Conservation (phyloP, 768 basidiomycete genomes). For the Hydnomerulius pinastri region DNA sequence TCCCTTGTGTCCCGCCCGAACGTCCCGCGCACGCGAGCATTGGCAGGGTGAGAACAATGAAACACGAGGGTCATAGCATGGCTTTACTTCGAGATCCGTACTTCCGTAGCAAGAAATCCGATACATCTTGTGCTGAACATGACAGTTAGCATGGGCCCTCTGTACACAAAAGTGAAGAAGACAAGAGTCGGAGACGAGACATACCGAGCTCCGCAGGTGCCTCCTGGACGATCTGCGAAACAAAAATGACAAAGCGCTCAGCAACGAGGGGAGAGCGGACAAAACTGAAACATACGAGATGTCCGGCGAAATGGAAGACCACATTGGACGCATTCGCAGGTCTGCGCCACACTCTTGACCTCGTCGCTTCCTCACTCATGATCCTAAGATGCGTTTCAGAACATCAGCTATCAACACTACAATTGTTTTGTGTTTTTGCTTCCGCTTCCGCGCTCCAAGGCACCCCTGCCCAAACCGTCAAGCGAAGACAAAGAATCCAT, state of each 20-base stretch:
- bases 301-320: conserved; percentile 26
- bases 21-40: not conserved
- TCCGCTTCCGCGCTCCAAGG: too few species aligned
- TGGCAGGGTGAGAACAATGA: not conserved
- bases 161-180: too few species aligned
- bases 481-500: not conserved
- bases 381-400: conserved; percentile 13
- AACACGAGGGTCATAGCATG: conserved; percentile 6
- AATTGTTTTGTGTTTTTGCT: too few species aligned
- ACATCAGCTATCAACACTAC: not conserved
- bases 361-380: conserved; percentile 8
- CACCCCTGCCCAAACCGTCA: too few species aligned
- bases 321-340: conserved; percentile 31
- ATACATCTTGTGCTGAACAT: conserved; percentile 24
- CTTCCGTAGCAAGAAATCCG: conserved; percentile 23
- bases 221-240: conserved; percentile 28
- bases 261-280: not conserved
- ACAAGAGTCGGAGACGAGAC: not conserved
- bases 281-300: conserved; percentile 27
- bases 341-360: conserved; percentile 31
- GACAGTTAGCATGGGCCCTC: not conserved
- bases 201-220: conserved; percentile 32
- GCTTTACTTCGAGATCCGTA: conserved; percentile 7
- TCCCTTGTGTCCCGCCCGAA: not conserved
- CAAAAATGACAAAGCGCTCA: not conserved